Percentiles rank a stretch among this genome's conserved stretches.
These are phyloP conservation scores for Trichopus zeylanicus DNA, from an alignment of 116 monocot genomes.

Conservation along the genomic window DNA sequence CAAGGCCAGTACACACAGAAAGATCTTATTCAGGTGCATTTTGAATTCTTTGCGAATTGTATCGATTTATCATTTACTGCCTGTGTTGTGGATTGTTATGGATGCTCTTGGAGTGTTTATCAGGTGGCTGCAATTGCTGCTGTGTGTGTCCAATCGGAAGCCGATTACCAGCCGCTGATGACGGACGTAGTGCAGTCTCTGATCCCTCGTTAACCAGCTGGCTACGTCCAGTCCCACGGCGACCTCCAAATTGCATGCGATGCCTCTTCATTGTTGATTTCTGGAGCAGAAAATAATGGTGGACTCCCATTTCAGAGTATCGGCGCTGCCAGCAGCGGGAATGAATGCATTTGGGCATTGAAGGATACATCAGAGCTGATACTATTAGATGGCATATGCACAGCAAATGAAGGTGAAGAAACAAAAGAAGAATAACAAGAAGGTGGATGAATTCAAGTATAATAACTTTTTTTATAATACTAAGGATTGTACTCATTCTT, in stretches of 20 bases:
- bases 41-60: neutral
- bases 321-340: too few species aligned
- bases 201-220: slow-evolving; percentile 48
- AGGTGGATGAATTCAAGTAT: too few species aligned
- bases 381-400: too few species aligned
- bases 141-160: slow-evolving; percentile 68
- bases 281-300: neutral
- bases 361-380: too few species aligned
- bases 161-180: slow-evolving; percentile 72
- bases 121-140: slow-evolving; percentile 82
- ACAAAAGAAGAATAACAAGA: too few species aligned
- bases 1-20: slow-evolving; percentile 55
- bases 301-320: too few species aligned
- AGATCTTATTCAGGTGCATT: slow-evolving; percentile 57
- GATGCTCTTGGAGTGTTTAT: neutral
- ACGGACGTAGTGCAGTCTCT: slow-evolving; percentile 77
- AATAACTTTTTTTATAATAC: too few species aligned
- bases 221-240: slow-evolving; percentile 8
- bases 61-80: neutral
- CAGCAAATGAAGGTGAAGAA: too few species aligned
- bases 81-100: too few species aligned
- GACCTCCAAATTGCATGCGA: slow-evolving; percentile 11
- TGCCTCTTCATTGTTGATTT: neutral
- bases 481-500: too few species aligned
- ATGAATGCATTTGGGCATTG: too few species aligned